Evolutionary conservation across 768 basidiomycete species (phyloP), one percentile per base, ranked within the genome.

Genomic region (Mycena olivaceomarginata): DNA sequence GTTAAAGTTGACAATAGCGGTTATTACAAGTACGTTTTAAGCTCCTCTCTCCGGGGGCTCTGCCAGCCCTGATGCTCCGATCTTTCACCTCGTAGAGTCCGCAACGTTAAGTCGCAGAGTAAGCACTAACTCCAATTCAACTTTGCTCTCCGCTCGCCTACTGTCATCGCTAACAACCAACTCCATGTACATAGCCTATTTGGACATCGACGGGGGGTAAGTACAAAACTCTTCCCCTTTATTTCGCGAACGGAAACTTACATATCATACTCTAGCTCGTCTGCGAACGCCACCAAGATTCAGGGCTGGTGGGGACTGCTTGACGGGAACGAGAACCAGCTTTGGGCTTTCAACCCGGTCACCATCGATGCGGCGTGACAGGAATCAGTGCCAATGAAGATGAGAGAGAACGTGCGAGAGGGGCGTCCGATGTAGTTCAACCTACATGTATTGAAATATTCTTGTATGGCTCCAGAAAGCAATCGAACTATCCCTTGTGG

Each of bases 291-390:
- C 43, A 67, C 72, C 65, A 74, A 74, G 39, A 62, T 74, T 45
- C 72, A 74, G 57, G 72, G 72, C 66, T 74, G 72, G 72, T 67
- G 66, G 57, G 65, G 72, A 37, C 22, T 16, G 65, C 65, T 74
- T 41, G 66, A 74, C 59, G 72, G 72, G 57, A 74, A 74, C 57
- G 66, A 74, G 72, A 74, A 74, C 66, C 72, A 74, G 66, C 72
- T 74, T 48, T 74, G 72, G 72, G 70, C 70, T 63, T 72, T 72
- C 62, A 41, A 53, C 8, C 43, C 13, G 69, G 69, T 15, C 69
- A 46, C 20, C 37, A 40, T 39, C 68, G 40, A 22, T 59, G 56
- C 53, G 56, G 68, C 68, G 53, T 51, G 68, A 51, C 56, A 40
- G 68, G 56, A 69, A 59, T 69, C 66, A 67, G 53, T 51, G 66